Base-by-base conservation (phyloP, 495 filamentous ascomycete genomes). In the Penicillium canariense region DNA sequence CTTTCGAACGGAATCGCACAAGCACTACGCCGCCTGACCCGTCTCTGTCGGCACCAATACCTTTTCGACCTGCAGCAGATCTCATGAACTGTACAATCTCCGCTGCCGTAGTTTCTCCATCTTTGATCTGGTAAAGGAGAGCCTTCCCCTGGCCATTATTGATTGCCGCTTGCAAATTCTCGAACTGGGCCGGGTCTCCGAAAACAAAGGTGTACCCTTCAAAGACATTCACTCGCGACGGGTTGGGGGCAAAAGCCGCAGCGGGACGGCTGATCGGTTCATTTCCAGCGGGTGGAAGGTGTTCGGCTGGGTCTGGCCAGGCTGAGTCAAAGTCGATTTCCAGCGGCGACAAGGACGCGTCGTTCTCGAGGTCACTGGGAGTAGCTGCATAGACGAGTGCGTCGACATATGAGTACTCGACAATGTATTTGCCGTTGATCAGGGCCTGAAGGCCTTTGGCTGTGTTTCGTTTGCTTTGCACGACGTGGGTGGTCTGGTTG, bases 181-280 rank as follows among this genome's bases (percentile, higher is more conserved):
- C 84, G 64, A 85, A 92, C 61, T 97, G 95, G n/a, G 70, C 70
- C 35, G 78, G 63, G 50, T 93, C 85, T 28, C 90, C 88, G 55
- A 97, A 96, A 17, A 98, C 76, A 64, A 97, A 96, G 0, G 85
- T 92, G 52, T 89, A 94, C 17, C 88, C 90, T 25, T 90, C 83
- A 56, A 98, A 97, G 8, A 98, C 71, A 36, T 85, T 84, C 12
- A 77, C 67, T 15, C 94, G 79, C 5, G 71, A 65, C 0, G 79
- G 65, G 48, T 92, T 80, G 0, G 94, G 92, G 9, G 77, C 76
- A 65, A 95, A 93, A 12, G 83, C 74, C 36, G 82, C 77, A 0
- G 76, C 63, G 0, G 84, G 82, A 42, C 87, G 78, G 25, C 82
- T 75, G 10, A 78, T 73, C 0, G 86, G 86, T 60, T 97, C 94